Conservation (phyloP, 345 rosid genomes). For the Eucalyptus virginea region DNA sequence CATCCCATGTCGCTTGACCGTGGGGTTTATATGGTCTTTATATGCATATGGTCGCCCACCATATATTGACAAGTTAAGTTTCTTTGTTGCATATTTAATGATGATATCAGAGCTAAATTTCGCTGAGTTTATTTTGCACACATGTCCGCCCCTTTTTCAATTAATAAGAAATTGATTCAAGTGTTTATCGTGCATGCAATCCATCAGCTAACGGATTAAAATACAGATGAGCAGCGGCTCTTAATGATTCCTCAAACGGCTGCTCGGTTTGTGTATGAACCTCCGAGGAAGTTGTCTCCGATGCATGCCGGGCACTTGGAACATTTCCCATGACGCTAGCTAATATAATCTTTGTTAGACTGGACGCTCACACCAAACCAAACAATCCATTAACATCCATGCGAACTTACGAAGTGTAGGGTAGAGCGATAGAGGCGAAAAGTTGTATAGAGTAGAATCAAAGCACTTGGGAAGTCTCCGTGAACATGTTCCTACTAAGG, state of each 20-base stretch:
- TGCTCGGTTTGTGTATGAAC: not conserved
- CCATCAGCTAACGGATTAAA: not conserved
- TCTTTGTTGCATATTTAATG: no score
- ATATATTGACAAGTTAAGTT: no score
- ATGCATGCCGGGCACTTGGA: not conserved
- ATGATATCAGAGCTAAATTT: rapidly evolving
- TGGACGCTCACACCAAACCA: not conserved
- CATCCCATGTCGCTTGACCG: rapidly evolving
- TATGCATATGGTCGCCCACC: rapidly evolving
- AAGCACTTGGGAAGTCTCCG: not conserved
- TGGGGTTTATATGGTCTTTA: not conserved
- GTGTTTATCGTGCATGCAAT: not conserved
- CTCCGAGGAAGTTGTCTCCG: not conserved
- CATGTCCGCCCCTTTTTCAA: not conserved
- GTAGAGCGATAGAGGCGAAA: not conserved
- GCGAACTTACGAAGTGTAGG: not conserved
- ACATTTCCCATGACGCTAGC: not conserved
- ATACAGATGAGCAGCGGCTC: not conserved
- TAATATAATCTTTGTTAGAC: not conserved
- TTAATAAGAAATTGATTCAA: not conserved
- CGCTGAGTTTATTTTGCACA: rapidly evolving
- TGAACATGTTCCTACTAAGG: not conserved
- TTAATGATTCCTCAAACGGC: not conserved
- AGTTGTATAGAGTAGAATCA: not conserved
- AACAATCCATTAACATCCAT: not conserved